Base-by-base conservation (phyloP, 352 stramenopile species). In the Aphanomyces invadans region DNA sequence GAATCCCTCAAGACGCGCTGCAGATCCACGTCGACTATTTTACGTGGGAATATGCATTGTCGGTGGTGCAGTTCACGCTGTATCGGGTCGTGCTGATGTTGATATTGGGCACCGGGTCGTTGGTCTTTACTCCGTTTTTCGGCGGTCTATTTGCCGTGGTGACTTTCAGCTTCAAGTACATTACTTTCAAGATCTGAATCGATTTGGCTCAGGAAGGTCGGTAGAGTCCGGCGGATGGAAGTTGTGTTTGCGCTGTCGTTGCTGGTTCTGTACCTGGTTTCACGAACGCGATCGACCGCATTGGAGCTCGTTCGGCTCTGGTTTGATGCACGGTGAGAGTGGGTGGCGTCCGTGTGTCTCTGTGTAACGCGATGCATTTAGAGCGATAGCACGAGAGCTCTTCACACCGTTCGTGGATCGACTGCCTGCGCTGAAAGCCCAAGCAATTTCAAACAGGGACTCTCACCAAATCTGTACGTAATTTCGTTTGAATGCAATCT, bases 191-290 rank as follows among this genome's bases (percentile, higher is more conserved):
- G n/a, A n/a, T n/a, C n/a, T n/a, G n/a, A n/a, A n/a, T n/a, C n/a
- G n/a, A n/a, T n/a, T n/a, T n/a, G n/a, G n/a, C n/a, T n/a, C n/a
- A n/a, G n/a, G n/a, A n/a, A n/a, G n/a, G n/a, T n/a, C n/a, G n/a
- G n/a, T 64, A 64, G 55, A 26, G 46, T 64, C n/a, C 55, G 55
- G 9, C 55, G 55, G n/a, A 64, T 46, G n/a, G 55, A 64, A 52
- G 31, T 64, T 12, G 39, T 64, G 21, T 32, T 64, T 45, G 45
- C n/a, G 11, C 46, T n/a, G 2, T 4, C 38, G 7, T n/a, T 64
- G 5, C 33, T 64, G 33, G 55, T 19, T n/a, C 23, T 64, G 17
- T 64, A 64, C 36, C 4, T 49, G 2, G 36, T 64, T 11, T 38
- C 55, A 26, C 33, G 33, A 23, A 64, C 55, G 10, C 36, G 55